Conservation (phyloP, 305 asterid species). For the Salvia sclarea region DNA sequence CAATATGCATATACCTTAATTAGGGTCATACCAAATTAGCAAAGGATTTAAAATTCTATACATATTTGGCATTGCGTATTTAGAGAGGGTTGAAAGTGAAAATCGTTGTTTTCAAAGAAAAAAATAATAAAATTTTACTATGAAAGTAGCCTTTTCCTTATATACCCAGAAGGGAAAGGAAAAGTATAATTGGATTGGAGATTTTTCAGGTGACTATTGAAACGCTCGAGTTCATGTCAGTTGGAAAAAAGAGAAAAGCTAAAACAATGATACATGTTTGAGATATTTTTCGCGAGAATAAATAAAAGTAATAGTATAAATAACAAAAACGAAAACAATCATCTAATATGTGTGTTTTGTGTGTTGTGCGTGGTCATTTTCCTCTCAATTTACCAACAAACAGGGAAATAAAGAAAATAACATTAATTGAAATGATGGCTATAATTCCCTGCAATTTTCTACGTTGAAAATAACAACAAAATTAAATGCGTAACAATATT, state of each 20-base stretch:
- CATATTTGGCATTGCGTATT: neutral
- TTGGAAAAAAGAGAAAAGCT: conserved; percentile 16
- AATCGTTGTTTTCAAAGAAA: neutral
- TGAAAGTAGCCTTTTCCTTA: neutral
- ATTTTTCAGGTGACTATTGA: neutral
- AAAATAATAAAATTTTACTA: neutral
- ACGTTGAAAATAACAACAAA: neutral
- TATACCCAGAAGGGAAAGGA: neutral
- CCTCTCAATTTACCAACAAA: neutral
- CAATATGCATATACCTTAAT: neutral
- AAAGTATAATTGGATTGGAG: conserved; percentile 13
- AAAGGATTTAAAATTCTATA: neutral
- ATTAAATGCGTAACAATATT: neutral
- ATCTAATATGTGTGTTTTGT: neutral
- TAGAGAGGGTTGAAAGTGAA: conserved; percentile 9
- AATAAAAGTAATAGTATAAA: too few relatives aligned
- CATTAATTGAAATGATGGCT: conserved; percentile 1
- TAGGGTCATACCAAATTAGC: neutral
- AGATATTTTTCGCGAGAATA: neutral
- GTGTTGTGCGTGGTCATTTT: conserved; percentile 11
- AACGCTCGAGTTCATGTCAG: neutral
- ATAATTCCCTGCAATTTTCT: neutral
- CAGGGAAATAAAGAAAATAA: neutral
- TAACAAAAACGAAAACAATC: conserved; percentile 1
- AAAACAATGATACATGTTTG: conserved; percentile 15